phyloP scores from a whole-genome alignment of 2,329 filamentous ascomycete species.

The Beauveria varroae region DNA sequence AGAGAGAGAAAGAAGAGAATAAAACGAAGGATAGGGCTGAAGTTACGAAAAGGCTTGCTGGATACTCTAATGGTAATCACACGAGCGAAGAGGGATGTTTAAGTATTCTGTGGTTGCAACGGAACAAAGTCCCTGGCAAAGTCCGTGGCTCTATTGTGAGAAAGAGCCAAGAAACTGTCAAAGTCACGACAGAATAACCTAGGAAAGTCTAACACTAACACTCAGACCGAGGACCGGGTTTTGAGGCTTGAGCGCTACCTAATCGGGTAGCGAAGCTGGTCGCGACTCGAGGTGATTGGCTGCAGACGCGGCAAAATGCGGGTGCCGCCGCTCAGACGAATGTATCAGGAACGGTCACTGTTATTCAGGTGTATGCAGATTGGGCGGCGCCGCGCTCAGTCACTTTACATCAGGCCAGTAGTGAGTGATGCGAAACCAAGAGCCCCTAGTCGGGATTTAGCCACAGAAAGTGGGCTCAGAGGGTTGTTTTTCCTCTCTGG shows the following conservation, averaged over 20 bases:
- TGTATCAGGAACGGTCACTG: constrained; percentile 4
- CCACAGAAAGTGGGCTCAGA: not conserved
- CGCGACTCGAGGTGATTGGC: not conserved
- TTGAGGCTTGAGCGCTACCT: constrained; percentile 3
- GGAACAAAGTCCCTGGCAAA: not conserved
- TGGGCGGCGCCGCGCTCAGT: not conserved
- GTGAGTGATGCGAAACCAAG: not conserved
- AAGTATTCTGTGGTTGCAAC: not conserved
- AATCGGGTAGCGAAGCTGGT: not conserved
- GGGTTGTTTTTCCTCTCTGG: no score
- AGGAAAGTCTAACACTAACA: not conserved
- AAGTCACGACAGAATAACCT: not conserved
- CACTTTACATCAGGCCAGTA: not conserved
- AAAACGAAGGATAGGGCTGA: not conserved
- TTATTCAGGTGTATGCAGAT: not conserved
- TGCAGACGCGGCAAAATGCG: not conserved
- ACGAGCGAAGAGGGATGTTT: not conserved
- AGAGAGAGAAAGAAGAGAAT: not conserved
- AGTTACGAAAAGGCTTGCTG: not conserved
- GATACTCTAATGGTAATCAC: not conserved
- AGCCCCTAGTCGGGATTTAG: not conserved
- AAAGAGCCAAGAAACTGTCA: not conserved
- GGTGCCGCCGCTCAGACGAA: not conserved
- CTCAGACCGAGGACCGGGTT: not conserved
- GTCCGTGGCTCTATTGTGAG: no score